These are phyloP conservation scores for Wickerhamomyces subpelliculosus DNA, from an alignment of 805 yeast species.

Conservation along the genomic window DNA sequence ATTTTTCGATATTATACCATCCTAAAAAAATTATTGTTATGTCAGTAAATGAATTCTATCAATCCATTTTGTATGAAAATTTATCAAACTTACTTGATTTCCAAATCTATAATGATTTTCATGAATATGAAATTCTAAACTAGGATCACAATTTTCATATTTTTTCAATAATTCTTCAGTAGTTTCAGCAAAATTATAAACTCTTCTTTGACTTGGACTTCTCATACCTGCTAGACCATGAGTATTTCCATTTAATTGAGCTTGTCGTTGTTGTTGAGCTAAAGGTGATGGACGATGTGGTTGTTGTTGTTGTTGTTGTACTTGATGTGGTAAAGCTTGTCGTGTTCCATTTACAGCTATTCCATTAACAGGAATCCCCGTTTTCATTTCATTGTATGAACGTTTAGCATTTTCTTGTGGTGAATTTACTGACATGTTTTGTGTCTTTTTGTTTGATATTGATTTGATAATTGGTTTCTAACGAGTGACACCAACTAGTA, in stretches of 20 bases:
- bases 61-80: too few species aligned
- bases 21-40: too few species aligned
- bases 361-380: slow-evolving; percentile 4
- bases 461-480: too few species aligned
- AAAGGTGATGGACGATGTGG: slow-evolving; percentile 17
- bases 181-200: slow-evolving; percentile 59
- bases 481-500: too few species aligned
- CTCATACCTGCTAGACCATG: slow-evolving; percentile 14
- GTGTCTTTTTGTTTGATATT: too few species aligned
- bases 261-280: slow-evolving; percentile 21
- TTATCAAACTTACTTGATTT: too few species aligned
- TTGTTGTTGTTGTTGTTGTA: slow-evolving; percentile 11
- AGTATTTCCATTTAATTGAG: slow-evolving; percentile 25
- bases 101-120: slow-evolving; percentile 90
- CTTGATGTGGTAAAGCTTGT: too few species aligned
- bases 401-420: slow-evolving; percentile 10
- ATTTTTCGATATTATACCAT: slow-evolving; percentile 75
- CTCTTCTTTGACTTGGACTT: slow-evolving; percentile 28
- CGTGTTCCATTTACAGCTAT: slow-evolving; percentile 3
- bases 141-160: slow-evolving; percentile 70
- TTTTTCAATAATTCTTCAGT: slow-evolving; percentile 68
- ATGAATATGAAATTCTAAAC: slow-evolving; percentile 83
- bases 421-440: slow-evolving; percentile 1
- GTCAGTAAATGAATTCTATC: too few species aligned
- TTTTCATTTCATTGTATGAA: slow-evolving; percentile 14